These are phyloP conservation scores for Umbelopsis sp. DNA, from an alignment of 192 early-diverging fungal species.

Conservation along the genomic window DNA sequence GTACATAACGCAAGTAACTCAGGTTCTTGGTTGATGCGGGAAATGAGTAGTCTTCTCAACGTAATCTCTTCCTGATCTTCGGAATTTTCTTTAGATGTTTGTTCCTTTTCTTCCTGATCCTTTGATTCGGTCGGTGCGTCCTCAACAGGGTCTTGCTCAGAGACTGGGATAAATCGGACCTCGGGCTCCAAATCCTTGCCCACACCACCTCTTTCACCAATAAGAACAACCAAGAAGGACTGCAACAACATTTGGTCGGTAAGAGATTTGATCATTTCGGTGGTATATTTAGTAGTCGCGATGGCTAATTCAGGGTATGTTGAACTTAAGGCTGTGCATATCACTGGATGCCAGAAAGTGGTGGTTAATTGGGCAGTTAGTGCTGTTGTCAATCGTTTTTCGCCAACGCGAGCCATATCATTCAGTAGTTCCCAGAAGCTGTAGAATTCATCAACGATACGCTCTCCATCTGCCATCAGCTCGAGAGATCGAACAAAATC, in stretches of 20 bases:
- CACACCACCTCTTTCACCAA: conserved; percentile 40
- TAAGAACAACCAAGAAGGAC: conserved; percentile 31
- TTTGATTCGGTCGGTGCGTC: not conserved
- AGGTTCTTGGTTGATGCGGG: conserved; percentile 34
- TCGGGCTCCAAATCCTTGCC: conserved; percentile 43
- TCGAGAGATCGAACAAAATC: conserved; percentile 35
- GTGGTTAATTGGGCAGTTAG: conserved; percentile 40
- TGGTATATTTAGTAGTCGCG: conserved; percentile 39
- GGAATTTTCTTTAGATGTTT: not conserved
- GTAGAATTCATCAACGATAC: conserved; percentile 38
- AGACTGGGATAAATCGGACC: not conserved
- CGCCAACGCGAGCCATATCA: conserved; percentile 38
- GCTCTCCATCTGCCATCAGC: conserved; percentile 11
- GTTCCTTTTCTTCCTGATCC: not conserved
- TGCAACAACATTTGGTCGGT: conserved; percentile 40
- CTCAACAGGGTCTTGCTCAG: not conserved
- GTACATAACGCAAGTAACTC: conserved; percentile 53
- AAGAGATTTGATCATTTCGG: conserved; percentile 41
- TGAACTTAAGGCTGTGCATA: conserved; percentile 34
- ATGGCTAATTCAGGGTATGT: conserved; percentile 31
- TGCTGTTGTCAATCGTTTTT: conserved; percentile 37
- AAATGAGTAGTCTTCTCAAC: conserved; percentile 43
- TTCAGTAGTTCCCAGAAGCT: conserved; percentile 43
- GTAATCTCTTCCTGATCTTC: conserved; percentile 34
- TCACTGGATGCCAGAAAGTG: conserved; percentile 40